Evolutionary conservation across 2,329 filamentous ascomycete genomes (phyloP), one percentile per base, ranked within the genome.

Genomic region (Dendryphion nanum): DNA sequence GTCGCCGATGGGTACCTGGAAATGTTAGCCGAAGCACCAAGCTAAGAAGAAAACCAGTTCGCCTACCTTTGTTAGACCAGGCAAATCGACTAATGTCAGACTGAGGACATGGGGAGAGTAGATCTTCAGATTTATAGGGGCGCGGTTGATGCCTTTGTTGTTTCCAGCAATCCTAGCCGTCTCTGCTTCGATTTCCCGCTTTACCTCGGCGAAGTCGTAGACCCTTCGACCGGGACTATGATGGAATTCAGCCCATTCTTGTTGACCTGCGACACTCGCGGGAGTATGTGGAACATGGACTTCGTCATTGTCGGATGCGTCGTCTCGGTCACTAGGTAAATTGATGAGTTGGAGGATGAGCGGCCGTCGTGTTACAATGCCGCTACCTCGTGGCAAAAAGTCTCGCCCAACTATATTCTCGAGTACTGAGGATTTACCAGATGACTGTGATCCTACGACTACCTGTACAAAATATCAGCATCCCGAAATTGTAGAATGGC

Each of bases 311-410:
- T 81, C 81, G 42, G 78, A 73, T 45, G 80, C 79, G 57, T 94
- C 86, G 41, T 85, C 81, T 40, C 78, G 75, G 45, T 84, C 79
- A 55, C 76, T 79, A 35, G 89, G 86, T 38, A 98, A 84, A 63
- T 98, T 98, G 81, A 98, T 97, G 62, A 98, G 85, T 69, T 98
- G 93, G 43, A 98, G 81, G 57, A 98, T 96, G 57, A 98, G 78
- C 40, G 93, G 93, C 59, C 93, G 81, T 46, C 93, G 81, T 40
- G 93, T 98, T 48, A 96, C 90, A 67, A 98, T 97, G 66, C 93
- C 93, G 65, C 89, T 95, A 59, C 93, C 93, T 66, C 93, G 86
- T 42, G 93, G 93, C 37, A 98, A 77, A 69, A 98, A 98, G 71
- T 98, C 93, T 69, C 91, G 82, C 59, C 93, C 93, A 59, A 98